A percentile compares a stretch with the other conserved stretches of the same genome.
These are phyloP conservation scores for Pyrus betulifolia DNA, from an alignment of 306 rosid species.

Conservation along the genomic window DNA sequence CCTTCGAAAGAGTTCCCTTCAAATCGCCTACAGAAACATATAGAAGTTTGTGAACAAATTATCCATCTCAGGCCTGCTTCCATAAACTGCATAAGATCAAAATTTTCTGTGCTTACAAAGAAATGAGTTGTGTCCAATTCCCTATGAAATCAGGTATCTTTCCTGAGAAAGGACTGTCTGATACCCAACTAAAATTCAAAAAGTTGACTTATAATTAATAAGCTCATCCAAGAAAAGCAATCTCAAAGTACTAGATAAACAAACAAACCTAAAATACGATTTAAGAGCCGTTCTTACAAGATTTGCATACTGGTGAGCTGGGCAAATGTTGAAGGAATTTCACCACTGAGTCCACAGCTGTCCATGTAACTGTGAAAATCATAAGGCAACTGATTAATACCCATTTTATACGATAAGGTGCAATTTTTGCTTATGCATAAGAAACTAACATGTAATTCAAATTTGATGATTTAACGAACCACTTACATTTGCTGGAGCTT, in stretches of 20 bases:
- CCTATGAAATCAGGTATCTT: conserved; percentile 24
- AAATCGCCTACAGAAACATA: no score
- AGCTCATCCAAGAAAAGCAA: background rate
- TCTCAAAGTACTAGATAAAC: background rate
- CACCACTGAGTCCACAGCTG: conserved; percentile 16
- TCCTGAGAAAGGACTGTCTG: conserved; percentile 15
- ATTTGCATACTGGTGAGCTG: background rate
- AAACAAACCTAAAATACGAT: background rate
- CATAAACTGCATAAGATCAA: background rate
- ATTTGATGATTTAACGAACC: background rate
- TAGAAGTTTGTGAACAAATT: background rate
- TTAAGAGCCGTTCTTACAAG: conserved; percentile 5
- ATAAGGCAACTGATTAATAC: background rate
- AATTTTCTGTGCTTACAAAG: background rate
- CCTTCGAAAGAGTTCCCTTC: no score
- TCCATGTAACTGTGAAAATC: conserved; percentile 6
- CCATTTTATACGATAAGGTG: background rate
- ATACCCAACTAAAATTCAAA: conserved; percentile 1
- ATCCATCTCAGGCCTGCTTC: background rate
- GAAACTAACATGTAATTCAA: background rate
- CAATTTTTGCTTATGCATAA: background rate
- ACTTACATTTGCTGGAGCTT: conserved; percentile 15
- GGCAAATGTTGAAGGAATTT: conserved; percentile 18
- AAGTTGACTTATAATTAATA: background rate
- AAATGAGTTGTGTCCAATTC: conserved; percentile 12